Conservation (phyloP, 768 basidiomycete genomes). For the Boletellus ananiceps region DNA sequence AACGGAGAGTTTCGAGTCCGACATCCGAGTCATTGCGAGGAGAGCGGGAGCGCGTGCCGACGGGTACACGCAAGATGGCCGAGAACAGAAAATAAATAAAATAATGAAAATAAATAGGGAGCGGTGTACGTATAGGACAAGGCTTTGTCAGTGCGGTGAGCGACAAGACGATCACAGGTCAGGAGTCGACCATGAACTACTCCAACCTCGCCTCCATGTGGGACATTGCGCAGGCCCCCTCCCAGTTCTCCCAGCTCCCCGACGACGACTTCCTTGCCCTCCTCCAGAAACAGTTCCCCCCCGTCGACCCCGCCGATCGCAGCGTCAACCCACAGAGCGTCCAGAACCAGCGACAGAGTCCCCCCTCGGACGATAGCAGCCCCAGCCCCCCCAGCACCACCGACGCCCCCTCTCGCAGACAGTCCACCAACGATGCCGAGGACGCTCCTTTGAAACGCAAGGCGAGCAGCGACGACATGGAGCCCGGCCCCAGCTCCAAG, state of each 20-base stretch:
- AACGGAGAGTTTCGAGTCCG: neutral
- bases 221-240: slow-evolving; percentile 57
- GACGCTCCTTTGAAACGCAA: slow-evolving; percentile 69
- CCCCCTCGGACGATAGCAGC: slow-evolving; percentile 72
- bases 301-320: slow-evolving; percentile 31
- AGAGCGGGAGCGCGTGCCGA: slow-evolving; percentile 8
- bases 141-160: slow-evolving; percentile 7
- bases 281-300: slow-evolving; percentile 70
- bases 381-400: slow-evolving; percentile 64
- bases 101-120: neutral
- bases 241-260: slow-evolving; percentile 55
- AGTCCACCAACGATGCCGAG: slow-evolving; percentile 33
- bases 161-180: slow-evolving; percentile 4
- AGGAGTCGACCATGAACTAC: slow-evolving; percentile 29
- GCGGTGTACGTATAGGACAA: neutral
- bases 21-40: neutral
- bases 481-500: slow-evolving; percentile 65
- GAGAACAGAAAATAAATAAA: slow-evolving; percentile 9
- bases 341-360: slow-evolving; percentile 36
- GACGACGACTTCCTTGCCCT: slow-evolving; percentile 77
- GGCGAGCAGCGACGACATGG: slow-evolving; percentile 60
- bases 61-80: slow-evolving; percentile 8
- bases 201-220: slow-evolving; percentile 51
- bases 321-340: slow-evolving; percentile 60
- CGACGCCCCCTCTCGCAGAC: slow-evolving; percentile 25